Conservation (phyloP, 2,329 filamentous ascomycete genomes). For the Verticillium dahliae region DNA sequence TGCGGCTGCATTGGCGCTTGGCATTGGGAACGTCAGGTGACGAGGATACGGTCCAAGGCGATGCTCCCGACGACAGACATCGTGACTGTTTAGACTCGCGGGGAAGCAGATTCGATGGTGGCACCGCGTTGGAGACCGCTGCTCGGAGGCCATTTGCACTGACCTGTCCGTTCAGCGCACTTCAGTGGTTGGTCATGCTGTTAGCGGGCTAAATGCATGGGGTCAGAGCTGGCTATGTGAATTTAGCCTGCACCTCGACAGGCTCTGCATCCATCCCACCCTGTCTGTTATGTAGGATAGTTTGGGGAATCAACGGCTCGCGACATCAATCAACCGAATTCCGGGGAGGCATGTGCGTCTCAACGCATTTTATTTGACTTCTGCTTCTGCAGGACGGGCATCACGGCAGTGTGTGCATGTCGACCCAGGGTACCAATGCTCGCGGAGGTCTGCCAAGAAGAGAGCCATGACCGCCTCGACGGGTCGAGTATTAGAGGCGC, state of each 20-base stretch:
- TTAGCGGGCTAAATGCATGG: neutral
- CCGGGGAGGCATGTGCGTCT: too few relatives aligned
- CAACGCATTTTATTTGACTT: neutral
- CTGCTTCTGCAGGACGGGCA: too few relatives aligned
- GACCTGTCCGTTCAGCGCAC: too few relatives aligned
- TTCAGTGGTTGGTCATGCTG: neutral
- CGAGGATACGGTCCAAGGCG: neutral
- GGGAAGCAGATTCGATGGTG: neutral
- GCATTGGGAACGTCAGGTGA: neutral
- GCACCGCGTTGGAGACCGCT: neutral
- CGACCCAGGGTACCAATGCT: neutral
- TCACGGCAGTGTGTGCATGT: too few relatives aligned
- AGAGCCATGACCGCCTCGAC: neutral
- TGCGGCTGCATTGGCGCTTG: neutral
- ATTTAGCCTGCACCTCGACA: neutral
- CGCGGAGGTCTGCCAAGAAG: neutral
- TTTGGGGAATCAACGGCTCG: neutral
- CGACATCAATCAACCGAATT: neutral
- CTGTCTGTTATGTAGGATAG: neutral
- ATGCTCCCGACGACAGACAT: neutral
- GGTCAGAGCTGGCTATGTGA: neutral
- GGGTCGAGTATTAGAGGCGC: neutral
- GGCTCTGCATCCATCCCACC: neutral
- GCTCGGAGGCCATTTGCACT: too few relatives aligned
- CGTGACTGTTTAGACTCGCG: neutral